Conservation (phyloP, 2,329 filamentous ascomycete species). For the Coniochaeta hoffmannii region DNA sequence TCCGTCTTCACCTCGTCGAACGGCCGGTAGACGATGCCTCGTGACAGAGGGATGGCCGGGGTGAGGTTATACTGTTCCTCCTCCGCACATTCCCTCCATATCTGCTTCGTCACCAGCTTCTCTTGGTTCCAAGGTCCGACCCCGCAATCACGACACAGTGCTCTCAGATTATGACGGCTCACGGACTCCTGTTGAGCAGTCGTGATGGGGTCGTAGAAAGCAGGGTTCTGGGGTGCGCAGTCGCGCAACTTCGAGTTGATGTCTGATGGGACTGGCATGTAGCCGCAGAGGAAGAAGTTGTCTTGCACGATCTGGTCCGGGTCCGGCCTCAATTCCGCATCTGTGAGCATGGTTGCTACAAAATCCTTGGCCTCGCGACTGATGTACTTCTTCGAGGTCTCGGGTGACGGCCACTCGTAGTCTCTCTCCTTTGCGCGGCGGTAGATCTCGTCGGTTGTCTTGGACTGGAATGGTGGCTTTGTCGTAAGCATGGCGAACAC, state of each 20-base stretch:
- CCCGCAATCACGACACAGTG: slow-evolving; percentile 50
- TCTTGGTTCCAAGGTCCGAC: slow-evolving; percentile 47
- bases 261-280: slow-evolving; percentile 56
- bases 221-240: slow-evolving; percentile 45
- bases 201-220: slow-evolving; percentile 47
- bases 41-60: slow-evolving; percentile 53
- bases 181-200: slow-evolving; percentile 34
- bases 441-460: slow-evolving; percentile 81
- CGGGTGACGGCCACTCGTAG: slow-evolving; percentile 69
- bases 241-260: slow-evolving; percentile 53
- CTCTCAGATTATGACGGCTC: slow-evolving; percentile 45
- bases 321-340: slow-evolving; percentile 66
- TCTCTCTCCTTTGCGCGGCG: slow-evolving; percentile 61
- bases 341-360: slow-evolving; percentile 67
- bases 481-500: slow-evolving; percentile 98
- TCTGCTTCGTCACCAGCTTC: slow-evolving; percentile 43
- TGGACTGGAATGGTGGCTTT: slow-evolving; percentile 92
- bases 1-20: slow-evolving; percentile 55
- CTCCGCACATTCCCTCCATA: slow-evolving; percentile 60
- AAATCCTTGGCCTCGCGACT: slow-evolving; percentile 71
- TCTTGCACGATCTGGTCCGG: slow-evolving; percentile 75
- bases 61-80: slow-evolving; percentile 61
- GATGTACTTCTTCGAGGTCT: slow-evolving; percentile 60
- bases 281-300: slow-evolving; percentile 70
- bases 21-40: slow-evolving; percentile 56